Evolutionary conservation across 441 rosid species (phyloP).

Genomic region (Gossypium davidsonii): DNA sequence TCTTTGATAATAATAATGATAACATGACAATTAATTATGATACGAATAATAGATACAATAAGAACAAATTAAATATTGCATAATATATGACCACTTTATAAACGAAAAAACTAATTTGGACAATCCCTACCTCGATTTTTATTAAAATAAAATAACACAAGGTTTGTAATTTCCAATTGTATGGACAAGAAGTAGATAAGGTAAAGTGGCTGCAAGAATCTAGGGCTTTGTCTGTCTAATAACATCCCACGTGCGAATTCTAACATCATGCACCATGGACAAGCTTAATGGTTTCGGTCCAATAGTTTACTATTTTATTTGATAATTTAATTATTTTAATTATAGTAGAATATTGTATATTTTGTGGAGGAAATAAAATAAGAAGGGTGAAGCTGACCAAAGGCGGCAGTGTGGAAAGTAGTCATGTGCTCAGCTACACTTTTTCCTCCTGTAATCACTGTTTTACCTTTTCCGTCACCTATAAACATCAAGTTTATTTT

Average conservation of each 20-base stretch:
- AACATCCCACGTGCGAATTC: conserved; percentile 2
- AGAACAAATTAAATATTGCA: too few species aligned
- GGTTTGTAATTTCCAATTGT: not conserved
- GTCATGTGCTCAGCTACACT: conserved; percentile 53
- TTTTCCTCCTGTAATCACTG: conserved; percentile 60
- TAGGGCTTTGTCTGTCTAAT: not conserved
- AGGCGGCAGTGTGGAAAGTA: conserved; percentile 88
- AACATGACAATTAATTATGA: not conserved
- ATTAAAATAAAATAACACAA: too few species aligned
- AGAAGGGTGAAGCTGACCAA: conserved; percentile 38
- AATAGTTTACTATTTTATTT: not conserved
- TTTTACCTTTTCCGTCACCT: conserved; percentile 87
- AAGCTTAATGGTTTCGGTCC: not conserved
- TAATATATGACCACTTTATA: too few species aligned
- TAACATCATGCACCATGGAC: not conserved
- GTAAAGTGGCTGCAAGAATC: not conserved
- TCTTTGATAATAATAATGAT: not conserved
- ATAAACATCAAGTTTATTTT: conserved; percentile 79
- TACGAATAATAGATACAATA: too few species aligned
- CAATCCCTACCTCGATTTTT: too few species aligned
- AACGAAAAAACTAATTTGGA: too few species aligned
- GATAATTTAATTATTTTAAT: not conserved
- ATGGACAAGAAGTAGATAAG: not conserved
- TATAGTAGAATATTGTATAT: not conserved
- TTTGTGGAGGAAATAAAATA: not conserved